Percentiles rank a stretch among this genome's conserved stretches.
phyloP scores from a whole-genome alignment of 352 stramenopile genomes.

The Phytophthora quininea region DNA sequence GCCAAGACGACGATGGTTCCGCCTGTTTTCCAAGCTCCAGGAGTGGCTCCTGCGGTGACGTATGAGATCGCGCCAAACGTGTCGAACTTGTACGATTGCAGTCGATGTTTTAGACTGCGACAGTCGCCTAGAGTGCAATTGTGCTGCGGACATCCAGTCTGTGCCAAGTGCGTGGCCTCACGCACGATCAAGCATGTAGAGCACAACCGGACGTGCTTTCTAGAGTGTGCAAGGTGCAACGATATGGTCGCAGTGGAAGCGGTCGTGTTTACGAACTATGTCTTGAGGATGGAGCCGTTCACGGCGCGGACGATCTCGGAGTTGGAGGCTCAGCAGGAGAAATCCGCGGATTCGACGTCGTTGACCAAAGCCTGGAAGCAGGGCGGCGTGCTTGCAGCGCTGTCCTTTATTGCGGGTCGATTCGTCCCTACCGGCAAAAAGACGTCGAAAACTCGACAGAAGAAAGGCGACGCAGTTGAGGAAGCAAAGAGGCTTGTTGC shows the following conservation, averaged over 20 bases:
- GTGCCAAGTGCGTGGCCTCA: constrained; percentile 59
- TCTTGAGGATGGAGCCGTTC: constrained; percentile 49
- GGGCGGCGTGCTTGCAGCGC: constrained; percentile 44
- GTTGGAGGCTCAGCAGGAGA: constrained; percentile 21
- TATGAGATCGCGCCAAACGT: constrained; percentile 41
- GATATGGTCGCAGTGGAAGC: constrained; percentile 62
- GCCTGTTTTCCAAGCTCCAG: constrained; percentile 18
- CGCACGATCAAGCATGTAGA: constrained; percentile 50
- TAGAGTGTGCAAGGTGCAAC: constrained; percentile 58
- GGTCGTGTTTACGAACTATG: constrained; percentile 63
- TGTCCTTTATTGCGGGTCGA: constrained; percentile 47
- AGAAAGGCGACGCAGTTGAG: constrained; percentile 20
- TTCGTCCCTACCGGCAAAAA: constrained; percentile 25
- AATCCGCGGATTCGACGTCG: not conserved
- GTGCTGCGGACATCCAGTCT: constrained; percentile 69
- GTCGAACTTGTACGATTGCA: constrained; percentile 67
- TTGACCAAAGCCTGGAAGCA: constrained; percentile 41
- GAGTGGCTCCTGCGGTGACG: constrained; percentile 22
- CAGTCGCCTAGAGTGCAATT: constrained; percentile 67
- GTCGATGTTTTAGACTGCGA: constrained; percentile 54
- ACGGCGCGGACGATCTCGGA: constrained; percentile 39
- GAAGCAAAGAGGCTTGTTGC: constrained; percentile 24
- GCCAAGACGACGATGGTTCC: constrained; percentile 1
- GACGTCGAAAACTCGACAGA: constrained; percentile 4
- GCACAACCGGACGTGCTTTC: constrained; percentile 45